Evolutionary conservation across 768 basidiomycete species (phyloP).

Genomic region (Xerocomellus chrysenteron): DNA sequence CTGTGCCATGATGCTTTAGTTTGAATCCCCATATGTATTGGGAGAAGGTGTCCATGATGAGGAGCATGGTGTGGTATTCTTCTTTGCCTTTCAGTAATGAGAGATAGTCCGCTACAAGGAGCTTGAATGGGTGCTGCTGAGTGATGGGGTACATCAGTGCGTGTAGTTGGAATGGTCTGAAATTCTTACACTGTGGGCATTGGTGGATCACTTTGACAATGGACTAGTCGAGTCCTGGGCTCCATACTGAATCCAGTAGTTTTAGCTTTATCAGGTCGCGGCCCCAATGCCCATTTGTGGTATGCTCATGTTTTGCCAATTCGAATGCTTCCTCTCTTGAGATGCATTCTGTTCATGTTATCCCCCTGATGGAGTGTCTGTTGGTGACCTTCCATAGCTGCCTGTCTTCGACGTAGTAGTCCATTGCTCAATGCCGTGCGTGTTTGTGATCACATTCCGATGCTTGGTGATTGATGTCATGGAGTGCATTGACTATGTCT

Average conservation of each 20-base stretch:
- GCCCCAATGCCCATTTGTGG: constrained; percentile 4
- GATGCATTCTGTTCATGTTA: no score
- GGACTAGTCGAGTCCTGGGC: neutral
- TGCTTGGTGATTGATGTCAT: neutral
- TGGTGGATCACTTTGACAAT: constrained; percentile 15
- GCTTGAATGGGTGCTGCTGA: constrained; percentile 32
- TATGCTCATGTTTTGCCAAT: neutral
- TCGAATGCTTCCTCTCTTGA: constrained; percentile 1
- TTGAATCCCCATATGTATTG: constrained; percentile 33
- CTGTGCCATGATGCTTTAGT: constrained; percentile 28
- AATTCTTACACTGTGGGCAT: constrained; percentile 25
- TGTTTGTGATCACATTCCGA: no score
- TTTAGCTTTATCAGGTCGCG: neutral
- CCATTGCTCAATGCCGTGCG: constrained; percentile 8
- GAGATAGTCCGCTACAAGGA: constrained; percentile 33
- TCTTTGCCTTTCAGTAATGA: constrained; percentile 35
- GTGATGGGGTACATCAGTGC: constrained; percentile 38
- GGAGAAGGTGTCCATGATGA: constrained; percentile 29
- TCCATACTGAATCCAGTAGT: neutral
- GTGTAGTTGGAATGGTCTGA: constrained; percentile 19
- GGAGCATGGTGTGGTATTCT: constrained; percentile 26
- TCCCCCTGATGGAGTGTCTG: neutral
- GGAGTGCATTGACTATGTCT: neutral
- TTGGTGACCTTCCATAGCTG: constrained; percentile 24
- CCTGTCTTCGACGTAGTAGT: constrained; percentile 2